phyloP scores from a whole-genome alignment of 2,329 filamentous ascomycete species.

The Chrysoporthe cubensis region DNA sequence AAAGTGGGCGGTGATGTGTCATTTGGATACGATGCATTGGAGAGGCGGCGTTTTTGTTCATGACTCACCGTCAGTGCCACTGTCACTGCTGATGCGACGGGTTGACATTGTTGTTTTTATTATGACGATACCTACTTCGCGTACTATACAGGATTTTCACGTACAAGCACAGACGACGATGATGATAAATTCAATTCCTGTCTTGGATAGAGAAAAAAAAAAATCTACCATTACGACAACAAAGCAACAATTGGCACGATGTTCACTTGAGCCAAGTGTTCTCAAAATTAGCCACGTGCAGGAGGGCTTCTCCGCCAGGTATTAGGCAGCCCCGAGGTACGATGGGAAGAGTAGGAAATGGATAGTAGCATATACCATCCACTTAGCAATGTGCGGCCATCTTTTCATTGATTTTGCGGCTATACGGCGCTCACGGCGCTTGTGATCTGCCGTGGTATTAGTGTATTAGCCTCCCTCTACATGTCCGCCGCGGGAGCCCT shows the following conservation, averaged over 20 bases:
- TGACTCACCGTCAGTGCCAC: slow-evolving; percentile 1
- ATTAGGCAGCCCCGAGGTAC: neutral
- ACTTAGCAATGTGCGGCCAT: neutral
- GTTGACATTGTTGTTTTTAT: slow-evolving; percentile 1
- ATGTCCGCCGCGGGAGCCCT: neutral
- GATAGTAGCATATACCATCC: neutral
- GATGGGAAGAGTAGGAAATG: neutral
- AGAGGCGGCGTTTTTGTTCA: slow-evolving; percentile 10
- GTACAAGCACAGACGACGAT: neutral
- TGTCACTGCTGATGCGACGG: slow-evolving; percentile 4
- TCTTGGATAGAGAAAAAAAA: slow-evolving; percentile 1
- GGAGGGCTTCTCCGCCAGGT: neutral
- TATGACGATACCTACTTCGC: slow-evolving; percentile 10
- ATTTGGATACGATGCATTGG: slow-evolving; percentile 7
- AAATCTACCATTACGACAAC: neutral
- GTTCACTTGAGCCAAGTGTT: neutral
- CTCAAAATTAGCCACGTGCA: too few species aligned
- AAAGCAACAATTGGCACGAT: neutral
- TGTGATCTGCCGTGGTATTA: neutral
- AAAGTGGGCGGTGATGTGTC: neutral
- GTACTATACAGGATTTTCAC: neutral
- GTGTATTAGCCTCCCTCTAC: slow-evolving; percentile 32
- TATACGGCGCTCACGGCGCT: neutral
- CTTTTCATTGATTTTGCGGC: neutral
- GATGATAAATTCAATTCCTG: neutral